Percentiles rank a stretch among this genome's conserved stretches.
phyloP scores from a whole-genome alignment of 495 filamentous ascomycete genomes.

The Lasiosphaeria miniovina region DNA sequence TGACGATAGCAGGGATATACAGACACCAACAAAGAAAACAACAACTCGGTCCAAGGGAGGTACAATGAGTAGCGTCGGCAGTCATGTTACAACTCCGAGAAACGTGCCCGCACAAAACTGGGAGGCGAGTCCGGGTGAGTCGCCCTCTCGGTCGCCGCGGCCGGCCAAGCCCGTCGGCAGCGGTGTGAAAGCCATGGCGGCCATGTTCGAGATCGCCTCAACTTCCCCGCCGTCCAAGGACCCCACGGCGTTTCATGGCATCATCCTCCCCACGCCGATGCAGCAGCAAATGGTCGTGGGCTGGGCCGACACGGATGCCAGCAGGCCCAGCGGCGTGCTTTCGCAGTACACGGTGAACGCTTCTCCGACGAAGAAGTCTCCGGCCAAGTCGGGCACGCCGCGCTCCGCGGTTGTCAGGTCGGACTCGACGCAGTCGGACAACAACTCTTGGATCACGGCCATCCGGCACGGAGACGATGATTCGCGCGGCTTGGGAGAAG shows the following conservation, averaged over 20 bases:
- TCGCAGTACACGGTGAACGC: slow-evolving; percentile 31
- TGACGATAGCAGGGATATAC: not conserved
- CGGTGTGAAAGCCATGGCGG: slow-evolving; percentile 45
- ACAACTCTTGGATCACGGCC: not conserved
- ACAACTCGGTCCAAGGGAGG: not conserved
- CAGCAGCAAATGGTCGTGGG: slow-evolving; percentile 3
- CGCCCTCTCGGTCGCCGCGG: slow-evolving; percentile 8
- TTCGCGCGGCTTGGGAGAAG: not conserved
- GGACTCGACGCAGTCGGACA: slow-evolving; percentile 5
- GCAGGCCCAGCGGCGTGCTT: slow-evolving; percentile 20
- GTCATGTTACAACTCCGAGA: not conserved
- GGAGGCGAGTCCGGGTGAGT: not conserved
- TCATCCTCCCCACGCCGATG: slow-evolving; percentile 8
- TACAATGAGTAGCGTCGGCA: not conserved
- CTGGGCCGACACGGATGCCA: slow-evolving; percentile 3
- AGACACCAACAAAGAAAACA: not conserved
- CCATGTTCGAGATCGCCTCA: slow-evolving; percentile 38
- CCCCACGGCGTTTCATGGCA: not conserved
- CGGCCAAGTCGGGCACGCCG: not conserved
- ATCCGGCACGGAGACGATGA: not conserved
- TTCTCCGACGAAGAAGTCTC: slow-evolving; percentile 12
- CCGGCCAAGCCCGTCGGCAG: slow-evolving; percentile 16
- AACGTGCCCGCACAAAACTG: not conserved
- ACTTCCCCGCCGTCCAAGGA: slow-evolving; percentile 16
- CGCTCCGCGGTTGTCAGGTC: not conserved